A percentile compares a stretch with the other conserved stretches of the same genome.
phyloP scores from a whole-genome alignment of 345 rosid genomes.

The Pistacia vera region DNA sequence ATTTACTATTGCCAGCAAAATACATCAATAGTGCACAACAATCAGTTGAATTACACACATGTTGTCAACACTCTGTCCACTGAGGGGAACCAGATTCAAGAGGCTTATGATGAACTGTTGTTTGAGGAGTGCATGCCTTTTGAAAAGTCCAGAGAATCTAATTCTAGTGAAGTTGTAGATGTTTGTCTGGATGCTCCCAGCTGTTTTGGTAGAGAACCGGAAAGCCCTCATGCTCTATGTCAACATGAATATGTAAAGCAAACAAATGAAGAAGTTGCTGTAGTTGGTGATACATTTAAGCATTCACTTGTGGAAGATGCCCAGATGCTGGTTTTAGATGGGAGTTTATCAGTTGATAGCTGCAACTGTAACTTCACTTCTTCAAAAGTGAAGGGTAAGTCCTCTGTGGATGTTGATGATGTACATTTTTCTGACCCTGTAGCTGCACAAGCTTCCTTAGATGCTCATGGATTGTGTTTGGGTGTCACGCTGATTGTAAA shows the following conservation, averaged over 20 bases:
- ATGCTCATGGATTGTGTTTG: too few species aligned
- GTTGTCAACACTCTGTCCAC: slow-evolving; percentile 19
- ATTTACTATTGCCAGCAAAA: slow-evolving; percentile 19
- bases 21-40: slow-evolving; percentile 21
- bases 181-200: slow-evolving; percentile 13
- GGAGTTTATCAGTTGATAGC: slow-evolving; percentile 16
- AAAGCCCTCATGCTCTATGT: slow-evolving; percentile 20
- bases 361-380: slow-evolving; percentile 4
- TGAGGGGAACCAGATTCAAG: slow-evolving; percentile 29
- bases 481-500: too few species aligned
- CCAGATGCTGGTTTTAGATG: slow-evolving; percentile 12
- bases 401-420: slow-evolving; percentile 26
- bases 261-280: slow-evolving; percentile 25
- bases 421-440: slow-evolving; percentile 25
- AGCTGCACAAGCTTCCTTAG: slow-evolving; percentile 6
- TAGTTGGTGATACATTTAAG: slow-evolving; percentile 8
- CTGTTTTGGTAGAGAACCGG: slow-evolving; percentile 19
- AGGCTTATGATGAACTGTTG: slow-evolving; percentile 19
- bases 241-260: slow-evolving; percentile 28
- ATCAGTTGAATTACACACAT: slow-evolving; percentile 15
- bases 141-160: slow-evolving; percentile 23
- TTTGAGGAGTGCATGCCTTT: slow-evolving; percentile 19
- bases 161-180: slow-evolving; percentile 19
- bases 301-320: slow-evolving; percentile 16
- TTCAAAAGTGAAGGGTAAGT: slow-evolving; percentile 26